phyloP scores from a whole-genome alignment of 2,329 filamentous ascomycete species.

The Triangularia verruculosa region DNA sequence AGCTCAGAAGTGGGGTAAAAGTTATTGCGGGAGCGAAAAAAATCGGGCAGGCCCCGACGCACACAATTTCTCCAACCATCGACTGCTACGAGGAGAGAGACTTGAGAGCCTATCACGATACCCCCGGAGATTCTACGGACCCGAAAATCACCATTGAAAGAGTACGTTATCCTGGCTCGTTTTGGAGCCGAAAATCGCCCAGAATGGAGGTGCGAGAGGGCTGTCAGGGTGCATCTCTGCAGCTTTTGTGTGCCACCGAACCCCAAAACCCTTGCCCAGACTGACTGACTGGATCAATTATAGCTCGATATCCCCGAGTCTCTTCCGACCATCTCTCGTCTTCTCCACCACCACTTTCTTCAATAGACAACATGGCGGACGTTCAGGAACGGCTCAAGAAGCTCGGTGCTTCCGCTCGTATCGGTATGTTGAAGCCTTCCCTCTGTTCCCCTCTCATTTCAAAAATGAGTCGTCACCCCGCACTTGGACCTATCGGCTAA shows the following conservation, averaged over 20 bases:
- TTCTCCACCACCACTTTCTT: constrained; percentile 1
- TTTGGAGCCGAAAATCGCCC: constrained; percentile 10
- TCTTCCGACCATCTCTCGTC: constrained; percentile 20
- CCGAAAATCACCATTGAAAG: constrained; percentile 21
- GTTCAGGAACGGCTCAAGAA: constrained; percentile 60
- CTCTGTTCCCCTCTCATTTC: constrained; percentile 6
- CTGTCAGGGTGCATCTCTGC: constrained; percentile 3
- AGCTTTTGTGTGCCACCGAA: background rate
- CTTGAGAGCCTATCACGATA: constrained; percentile 27
- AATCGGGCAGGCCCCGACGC: constrained; percentile 29
- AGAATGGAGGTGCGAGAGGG: background rate
- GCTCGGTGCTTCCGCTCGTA: constrained; percentile 55
- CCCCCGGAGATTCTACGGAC: constrained; percentile 21
- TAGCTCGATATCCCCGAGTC: constrained; percentile 28
- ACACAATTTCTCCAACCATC: constrained; percentile 32
- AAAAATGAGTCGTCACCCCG: constrained; percentile 14
- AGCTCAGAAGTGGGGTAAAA: constrained; percentile 28
- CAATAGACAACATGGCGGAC: constrained; percentile 45
- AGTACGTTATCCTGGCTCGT: constrained; percentile 21
- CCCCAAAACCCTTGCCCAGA: constrained; percentile 12
- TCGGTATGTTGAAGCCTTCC: constrained; percentile 57
- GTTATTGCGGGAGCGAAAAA: constrained; percentile 32
- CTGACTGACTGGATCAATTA: constrained; percentile 23
- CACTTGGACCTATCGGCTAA: constrained; percentile 23
- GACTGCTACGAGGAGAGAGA: constrained; percentile 25